Conservation (phyloP, 2,329 filamentous ascomycete genomes). For the Phialemoniopsis sp. region DNA sequence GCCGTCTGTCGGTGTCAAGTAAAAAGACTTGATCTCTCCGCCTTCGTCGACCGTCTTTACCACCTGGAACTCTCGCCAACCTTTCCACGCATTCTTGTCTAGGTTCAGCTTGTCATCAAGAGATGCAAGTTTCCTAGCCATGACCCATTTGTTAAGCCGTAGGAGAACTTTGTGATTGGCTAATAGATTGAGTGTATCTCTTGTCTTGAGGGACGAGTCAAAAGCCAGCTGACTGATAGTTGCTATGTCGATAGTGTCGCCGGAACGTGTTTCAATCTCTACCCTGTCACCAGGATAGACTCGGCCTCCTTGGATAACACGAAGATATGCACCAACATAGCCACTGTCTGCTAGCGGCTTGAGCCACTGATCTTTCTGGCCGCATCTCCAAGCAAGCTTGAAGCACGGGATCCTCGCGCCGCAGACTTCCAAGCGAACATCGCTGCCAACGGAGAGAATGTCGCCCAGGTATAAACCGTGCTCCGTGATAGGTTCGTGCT, state of each 20-base stretch:
- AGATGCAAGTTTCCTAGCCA: constrained; percentile 6
- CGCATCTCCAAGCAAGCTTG: constrained; percentile 17
- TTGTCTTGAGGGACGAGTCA: too few relatives aligned
- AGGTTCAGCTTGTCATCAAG: constrained; percentile 11
- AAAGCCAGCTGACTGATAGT: too few relatives aligned
- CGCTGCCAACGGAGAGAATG: constrained; percentile 7
- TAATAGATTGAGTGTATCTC: constrained; percentile 1
- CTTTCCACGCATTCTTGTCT: constrained; percentile 14
- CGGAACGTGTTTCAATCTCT: too few relatives aligned
- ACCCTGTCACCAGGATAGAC: too few relatives aligned
- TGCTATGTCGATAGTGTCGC: too few relatives aligned
- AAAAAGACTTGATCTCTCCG: constrained; percentile 15
- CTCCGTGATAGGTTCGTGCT: too few relatives aligned
- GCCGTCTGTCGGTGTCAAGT: constrained; percentile 10
- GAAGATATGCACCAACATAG: constrained; percentile 9
- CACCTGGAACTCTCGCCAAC: constrained; percentile 13
- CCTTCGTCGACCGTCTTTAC: constrained; percentile 11
- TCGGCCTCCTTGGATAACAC: too few relatives aligned
- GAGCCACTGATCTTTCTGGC: constrained; percentile 16
- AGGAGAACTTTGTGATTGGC: constrained; percentile 14
- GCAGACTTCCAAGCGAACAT: constrained; percentile 14
- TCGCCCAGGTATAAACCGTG: too few relatives aligned
- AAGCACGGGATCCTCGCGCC: constrained; percentile 14
- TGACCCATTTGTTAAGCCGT: constrained; percentile 13
- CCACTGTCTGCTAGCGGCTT: constrained; percentile 12